Evolutionary conservation across 73 alveolate genomes (phyloP), one percentile per base, ranked within the genome.

Genomic region (Paramecium caudatum): DNA sequence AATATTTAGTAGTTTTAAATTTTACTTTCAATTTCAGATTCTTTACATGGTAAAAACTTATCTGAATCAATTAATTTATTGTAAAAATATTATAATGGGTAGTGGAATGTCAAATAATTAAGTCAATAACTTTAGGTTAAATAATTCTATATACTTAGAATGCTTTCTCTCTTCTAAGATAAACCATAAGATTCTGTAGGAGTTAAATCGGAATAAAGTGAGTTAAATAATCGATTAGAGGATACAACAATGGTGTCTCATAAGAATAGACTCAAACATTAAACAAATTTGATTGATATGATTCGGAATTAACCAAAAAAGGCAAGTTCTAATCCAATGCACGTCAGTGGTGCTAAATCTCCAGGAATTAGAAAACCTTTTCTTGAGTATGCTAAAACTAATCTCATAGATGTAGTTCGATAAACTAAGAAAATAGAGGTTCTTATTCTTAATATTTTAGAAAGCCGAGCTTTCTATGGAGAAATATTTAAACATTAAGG

Each of bases 381-480:
- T 36, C 32, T 65, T 33, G 83, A 65, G n/a, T 65, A 33, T 65
- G 83, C 83, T 65, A 4, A 65, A 32, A 65, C 83, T 32, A 65
- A 65, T 36, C 32, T 65, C 23, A 65, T 65, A 33, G 32, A 65
- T 65, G 3, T 65, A 10, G 37, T 36, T 33, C 25, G 83, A 65
- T 32, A 36, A 32, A 30, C 47, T 5, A 25, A 36, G 34, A 30
- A 65, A 43, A 36, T 33, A 23, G 83, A 65, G 17, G 83, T 65
- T 30, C 15, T 3, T 65, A 65, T 33, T 32, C 34, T 3, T 0
- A 33, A 33, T 65, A 65, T 30, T 30, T 65, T 36, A 65, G 49
- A 65, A 65, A 65, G 83, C 50, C 15, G 83, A 65, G 34, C 83
- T 65, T 6, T 65, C 83, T 1, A 65, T 65, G 83, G 83, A 65